phyloP scores from a whole-genome alignment of 2,329 filamentous ascomycete species.

The Colletotrichum trifolii region DNA sequence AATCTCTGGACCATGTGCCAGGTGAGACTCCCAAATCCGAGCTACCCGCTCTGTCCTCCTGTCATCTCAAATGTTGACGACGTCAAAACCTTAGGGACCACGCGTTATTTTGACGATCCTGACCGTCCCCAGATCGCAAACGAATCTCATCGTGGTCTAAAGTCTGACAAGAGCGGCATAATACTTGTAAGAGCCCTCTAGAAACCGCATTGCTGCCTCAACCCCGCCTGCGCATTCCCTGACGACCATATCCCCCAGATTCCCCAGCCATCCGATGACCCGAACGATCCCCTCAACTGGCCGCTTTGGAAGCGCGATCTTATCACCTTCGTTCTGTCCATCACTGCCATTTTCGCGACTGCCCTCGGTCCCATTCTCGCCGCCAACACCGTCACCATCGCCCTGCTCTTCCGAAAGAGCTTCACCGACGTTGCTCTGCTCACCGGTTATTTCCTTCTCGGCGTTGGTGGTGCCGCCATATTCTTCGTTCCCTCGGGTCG shows the following conservation, averaged over 20 bases:
- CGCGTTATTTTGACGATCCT: slow-evolving; percentile 72
- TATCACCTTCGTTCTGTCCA: slow-evolving; percentile 81
- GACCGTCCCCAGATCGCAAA: slow-evolving; percentile 56
- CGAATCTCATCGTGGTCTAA: slow-evolving; percentile 63
- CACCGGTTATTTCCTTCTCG: slow-evolving; percentile 88
- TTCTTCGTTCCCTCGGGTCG: slow-evolving; percentile 88
- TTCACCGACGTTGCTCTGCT: slow-evolving; percentile 84
- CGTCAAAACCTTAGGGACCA: slow-evolving; percentile 59
- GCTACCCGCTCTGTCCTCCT: slow-evolving; percentile 21
- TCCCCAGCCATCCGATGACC: slow-evolving; percentile 90
- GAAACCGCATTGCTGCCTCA: background rate
- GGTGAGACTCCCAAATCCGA: slow-evolving; percentile 58
- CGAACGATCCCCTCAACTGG: slow-evolving; percentile 89
- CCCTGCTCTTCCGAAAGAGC: slow-evolving; percentile 70
- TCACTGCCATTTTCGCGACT: slow-evolving; percentile 85
- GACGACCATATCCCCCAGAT: slow-evolving; percentile 46
- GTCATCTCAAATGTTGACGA: slow-evolving; percentile 16
- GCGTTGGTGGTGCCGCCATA: slow-evolving; percentile 82
- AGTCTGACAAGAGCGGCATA: slow-evolving; percentile 79
- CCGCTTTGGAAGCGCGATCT: slow-evolving; percentile 86
- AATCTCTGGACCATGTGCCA: slow-evolving; percentile 75
- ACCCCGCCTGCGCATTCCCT: slow-evolving; percentile 7
- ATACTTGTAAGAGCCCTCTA: slow-evolving; percentile 71
- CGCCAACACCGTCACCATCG: slow-evolving; percentile 84
- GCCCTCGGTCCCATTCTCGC: slow-evolving; percentile 88